These are phyloP conservation scores for Neofusicoccum sp. DNA, from an alignment of 2,329 filamentous ascomycete genomes.

Conservation along the genomic window DNA sequence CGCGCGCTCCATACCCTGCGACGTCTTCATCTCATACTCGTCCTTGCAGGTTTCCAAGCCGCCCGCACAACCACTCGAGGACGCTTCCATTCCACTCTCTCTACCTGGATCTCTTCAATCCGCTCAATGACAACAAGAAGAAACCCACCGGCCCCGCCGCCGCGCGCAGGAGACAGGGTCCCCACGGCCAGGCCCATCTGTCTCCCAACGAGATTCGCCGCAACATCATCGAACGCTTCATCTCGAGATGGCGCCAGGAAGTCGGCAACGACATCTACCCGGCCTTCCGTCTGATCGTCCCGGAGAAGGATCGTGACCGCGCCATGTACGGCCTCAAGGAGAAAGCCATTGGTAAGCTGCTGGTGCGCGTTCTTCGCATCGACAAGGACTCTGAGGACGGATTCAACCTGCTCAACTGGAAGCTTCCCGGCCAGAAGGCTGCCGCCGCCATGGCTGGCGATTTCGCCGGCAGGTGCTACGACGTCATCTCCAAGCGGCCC, in stretches of 20 bases:
- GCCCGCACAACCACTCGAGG: conserved; percentile 74
- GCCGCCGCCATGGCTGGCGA: conserved; percentile 74
- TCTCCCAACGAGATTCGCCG: conserved; percentile 76
- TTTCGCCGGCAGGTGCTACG: conserved; percentile 85
- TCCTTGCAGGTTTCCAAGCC: conserved; percentile 68
- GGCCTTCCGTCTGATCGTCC: conserved; percentile 84
- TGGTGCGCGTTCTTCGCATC: conserved; percentile 92
- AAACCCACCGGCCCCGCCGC: conserved; percentile 57
- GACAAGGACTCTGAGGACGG: conserved; percentile 88
- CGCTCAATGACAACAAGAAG: conserved; percentile 74
- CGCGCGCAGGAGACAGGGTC: conserved; percentile 58
- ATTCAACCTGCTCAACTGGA: conserved; percentile 85
- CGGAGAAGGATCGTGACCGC: conserved; percentile 88
- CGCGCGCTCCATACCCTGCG: not conserved
- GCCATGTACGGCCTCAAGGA: conserved; percentile 95
- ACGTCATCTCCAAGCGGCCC: conserved; percentile 79
- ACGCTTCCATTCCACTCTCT: conserved; percentile 83
- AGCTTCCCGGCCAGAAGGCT: conserved; percentile 69
- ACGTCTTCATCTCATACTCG: not conserved
- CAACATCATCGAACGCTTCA: conserved; percentile 81
- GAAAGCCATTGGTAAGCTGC: conserved; percentile 79
- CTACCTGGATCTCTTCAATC: conserved; percentile 76
- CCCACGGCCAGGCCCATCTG: conserved; percentile 57
- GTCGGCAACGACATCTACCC: conserved; percentile 94
- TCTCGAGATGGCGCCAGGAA: conserved; percentile 79